Evolutionary conservation across 2,329 filamentous ascomycete genomes (phyloP), one percentile per base, ranked within the genome.

Genomic region (Cladosporium sp.): DNA sequence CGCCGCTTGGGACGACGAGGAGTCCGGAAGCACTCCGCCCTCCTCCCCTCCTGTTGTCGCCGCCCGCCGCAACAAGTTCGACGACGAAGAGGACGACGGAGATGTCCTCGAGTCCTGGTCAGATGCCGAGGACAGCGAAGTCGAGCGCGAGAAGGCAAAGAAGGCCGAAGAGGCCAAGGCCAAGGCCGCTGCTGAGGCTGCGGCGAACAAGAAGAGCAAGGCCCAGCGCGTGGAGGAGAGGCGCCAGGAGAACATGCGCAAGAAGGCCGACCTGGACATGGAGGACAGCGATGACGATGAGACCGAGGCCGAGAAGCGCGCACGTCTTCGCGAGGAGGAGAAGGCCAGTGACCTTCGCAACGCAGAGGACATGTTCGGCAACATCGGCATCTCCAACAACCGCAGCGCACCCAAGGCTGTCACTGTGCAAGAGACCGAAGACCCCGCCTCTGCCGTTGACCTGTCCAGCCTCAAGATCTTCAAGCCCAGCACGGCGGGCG

Each of bases 101-200:
- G 58, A 95, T 85, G 88, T 97, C 51, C 81, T 96, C 65, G 93
- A 98, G 53, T 92, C 88, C 29, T 98, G 93, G 93, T 91, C 97
- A 64, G 92, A 88, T 52, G 91, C 88, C 60, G 93, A 97, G 66
- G 93, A 98, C 74, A 95, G 90, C 55, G 93, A 98, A 64, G 92
- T 84, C 62, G 93, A 98, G 76, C 87, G 90, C 63, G 91, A 96
- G 72, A 98, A 97, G 78, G 88, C 82, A 22, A 87, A 86, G 72
- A 93, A 92, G 74, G 89, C 84, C 43, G 85, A 79, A 5, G 91
- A 88, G 65, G 86, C 82, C 47, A 94, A 95, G 72, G 88, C 86
- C 52, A 94, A 94, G 72, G 90, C 88, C 22, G 89, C 91, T 0
- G 91, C 87, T 38, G 88, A 89, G 63, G 89, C 89, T 7, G 88